Evolutionary conservation across 805 yeast genomes (phyloP).

Genomic region (Lipomyces yamanashiensis): DNA sequence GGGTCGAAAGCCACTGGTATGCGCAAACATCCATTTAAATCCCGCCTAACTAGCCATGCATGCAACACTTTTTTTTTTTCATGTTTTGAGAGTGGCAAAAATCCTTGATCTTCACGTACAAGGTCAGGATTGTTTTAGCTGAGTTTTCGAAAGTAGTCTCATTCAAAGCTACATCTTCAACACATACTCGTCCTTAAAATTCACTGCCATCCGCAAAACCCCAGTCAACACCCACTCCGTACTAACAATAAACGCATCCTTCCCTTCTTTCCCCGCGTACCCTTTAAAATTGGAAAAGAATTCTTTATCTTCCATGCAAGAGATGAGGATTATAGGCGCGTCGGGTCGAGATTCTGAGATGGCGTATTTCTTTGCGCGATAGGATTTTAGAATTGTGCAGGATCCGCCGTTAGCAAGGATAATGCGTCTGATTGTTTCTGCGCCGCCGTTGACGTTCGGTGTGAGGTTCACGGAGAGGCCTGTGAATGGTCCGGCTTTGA

Average conservation of each 20-base stretch:
- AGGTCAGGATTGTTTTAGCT: not conserved
- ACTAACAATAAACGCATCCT: constrained; percentile 19
- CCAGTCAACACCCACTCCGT: constrained; percentile 40
- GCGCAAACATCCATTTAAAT: too few relatives aligned
- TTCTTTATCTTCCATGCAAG: constrained; percentile 34
- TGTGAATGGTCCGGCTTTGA: constrained; percentile 49
- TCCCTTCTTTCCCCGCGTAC: constrained; percentile 17
- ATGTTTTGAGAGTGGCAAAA: too few relatives aligned
- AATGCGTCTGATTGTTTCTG: constrained; percentile 59
- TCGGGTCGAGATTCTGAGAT: constrained; percentile 5
- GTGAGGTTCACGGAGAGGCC: constrained; percentile 61
- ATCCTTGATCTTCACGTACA: too few relatives aligned
- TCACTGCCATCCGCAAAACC: constrained; percentile 36
- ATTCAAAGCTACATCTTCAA: not conserved
- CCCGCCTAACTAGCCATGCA: too few relatives aligned
- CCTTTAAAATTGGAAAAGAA: constrained; percentile 22
- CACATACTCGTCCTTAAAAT: constrained; percentile 31
- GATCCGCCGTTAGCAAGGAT: constrained; percentile 63
- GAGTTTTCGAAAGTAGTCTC: not conserved
- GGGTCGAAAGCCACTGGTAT: too few relatives aligned
- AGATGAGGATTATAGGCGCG: constrained; percentile 32
- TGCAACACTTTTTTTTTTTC: too few relatives aligned
- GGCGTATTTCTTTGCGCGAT: constrained; percentile 34
- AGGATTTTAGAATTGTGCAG: constrained; percentile 42
- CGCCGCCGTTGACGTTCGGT: constrained; percentile 63